Evolutionary conservation across 2,329 filamentous ascomycete species (phyloP).

Genomic region (Colletotrichum graminicola): DNA sequence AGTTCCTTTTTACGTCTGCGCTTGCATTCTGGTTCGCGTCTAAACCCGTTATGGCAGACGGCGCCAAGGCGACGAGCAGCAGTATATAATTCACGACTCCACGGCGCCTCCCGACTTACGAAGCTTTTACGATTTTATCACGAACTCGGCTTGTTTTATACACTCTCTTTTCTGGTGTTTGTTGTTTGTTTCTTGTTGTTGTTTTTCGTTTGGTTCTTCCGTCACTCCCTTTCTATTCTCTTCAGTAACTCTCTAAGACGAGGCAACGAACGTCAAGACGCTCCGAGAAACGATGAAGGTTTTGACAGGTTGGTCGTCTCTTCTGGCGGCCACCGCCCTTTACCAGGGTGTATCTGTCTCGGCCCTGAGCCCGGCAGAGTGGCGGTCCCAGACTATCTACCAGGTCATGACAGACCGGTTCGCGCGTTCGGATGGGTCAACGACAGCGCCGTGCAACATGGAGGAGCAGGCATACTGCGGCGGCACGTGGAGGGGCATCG

Average conservation of each 20-base stretch:
- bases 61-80: background rate
- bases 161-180: slow-evolving; percentile 29
- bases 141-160: slow-evolving; percentile 23
- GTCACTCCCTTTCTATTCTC: slow-evolving; percentile 24
- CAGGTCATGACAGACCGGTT: slow-evolving; percentile 70
- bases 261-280: background rate
- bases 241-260: slow-evolving; percentile 31
- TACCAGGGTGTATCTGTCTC: slow-evolving; percentile 14
- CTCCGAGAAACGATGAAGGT: slow-evolving; percentile 22
- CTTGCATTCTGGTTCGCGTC: background rate
- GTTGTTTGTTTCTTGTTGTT: background rate
- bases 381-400: slow-evolving; percentile 69
- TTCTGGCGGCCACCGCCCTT: slow-evolving; percentile 21
- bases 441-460: slow-evolving; percentile 57
- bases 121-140: background rate
- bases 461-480: slow-evolving; percentile 67
- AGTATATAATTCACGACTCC: slow-evolving; percentile 32
- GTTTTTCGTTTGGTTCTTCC: slow-evolving; percentile 9
- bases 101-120: slow-evolving; percentile 16
- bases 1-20: background rate
- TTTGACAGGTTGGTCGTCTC: background rate
- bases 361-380: slow-evolving; percentile 50
- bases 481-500: slow-evolving; percentile 70
- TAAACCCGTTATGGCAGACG: slow-evolving; percentile 14
- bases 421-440: slow-evolving; percentile 60